Percentiles rank a stretch among this genome's conserved stretches.
These are phyloP conservation scores for Lasiodiplodia gonubiensis DNA, from an alignment of 2,329 filamentous ascomycete genomes.

Conservation along the genomic window DNA sequence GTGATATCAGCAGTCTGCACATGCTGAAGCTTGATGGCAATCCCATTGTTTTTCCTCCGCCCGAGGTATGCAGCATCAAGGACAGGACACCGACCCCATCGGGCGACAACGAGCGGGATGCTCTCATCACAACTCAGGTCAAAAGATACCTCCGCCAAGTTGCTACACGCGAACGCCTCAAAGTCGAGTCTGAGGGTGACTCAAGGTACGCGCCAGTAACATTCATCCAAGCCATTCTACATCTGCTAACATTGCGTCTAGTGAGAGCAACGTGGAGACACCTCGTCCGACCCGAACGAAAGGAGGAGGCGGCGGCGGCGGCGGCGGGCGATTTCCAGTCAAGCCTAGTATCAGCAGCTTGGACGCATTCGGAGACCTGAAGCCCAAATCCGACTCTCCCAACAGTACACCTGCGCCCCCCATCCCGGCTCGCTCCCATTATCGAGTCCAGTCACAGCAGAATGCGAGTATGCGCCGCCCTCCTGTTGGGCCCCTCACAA, in stretches of 20 bases:
- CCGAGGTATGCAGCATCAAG: conserved; percentile 50
- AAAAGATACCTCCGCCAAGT: conserved; percentile 62
- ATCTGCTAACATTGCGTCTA: conserved; percentile 44
- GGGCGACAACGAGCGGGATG: conserved; percentile 65
- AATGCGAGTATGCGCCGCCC: conserved; percentile 68
- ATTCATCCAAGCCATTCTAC: neutral
- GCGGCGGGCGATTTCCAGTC: conserved; percentile 64
- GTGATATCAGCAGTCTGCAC: conserved; percentile 87
- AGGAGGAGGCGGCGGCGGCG: conserved; percentile 38
- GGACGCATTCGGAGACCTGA: conserved; percentile 58
- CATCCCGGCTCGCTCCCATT: conserved; percentile 81
- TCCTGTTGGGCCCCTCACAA: conserved; percentile 68
- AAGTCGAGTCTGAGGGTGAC: conserved; percentile 55
- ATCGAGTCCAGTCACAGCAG: conserved; percentile 74
- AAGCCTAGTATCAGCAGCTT: conserved; percentile 71
- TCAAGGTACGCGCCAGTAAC: conserved; percentile 41
- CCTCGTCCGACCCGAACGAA: conserved; percentile 70
- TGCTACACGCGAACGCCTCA: conserved; percentile 44
- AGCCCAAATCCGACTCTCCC: conserved; percentile 69
- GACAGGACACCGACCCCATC: conserved; percentile 52
- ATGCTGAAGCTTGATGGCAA: conserved; percentile 91
- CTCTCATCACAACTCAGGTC: conserved; percentile 64
- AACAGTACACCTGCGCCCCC: conserved; percentile 67
- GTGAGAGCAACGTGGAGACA: conserved; percentile 77
- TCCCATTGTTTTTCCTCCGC: conserved; percentile 76